Evolutionary conservation across 2,329 filamentous ascomycete genomes (phyloP), one percentile per base, ranked within the genome.

Genomic region (Trichothecium roseum): DNA sequence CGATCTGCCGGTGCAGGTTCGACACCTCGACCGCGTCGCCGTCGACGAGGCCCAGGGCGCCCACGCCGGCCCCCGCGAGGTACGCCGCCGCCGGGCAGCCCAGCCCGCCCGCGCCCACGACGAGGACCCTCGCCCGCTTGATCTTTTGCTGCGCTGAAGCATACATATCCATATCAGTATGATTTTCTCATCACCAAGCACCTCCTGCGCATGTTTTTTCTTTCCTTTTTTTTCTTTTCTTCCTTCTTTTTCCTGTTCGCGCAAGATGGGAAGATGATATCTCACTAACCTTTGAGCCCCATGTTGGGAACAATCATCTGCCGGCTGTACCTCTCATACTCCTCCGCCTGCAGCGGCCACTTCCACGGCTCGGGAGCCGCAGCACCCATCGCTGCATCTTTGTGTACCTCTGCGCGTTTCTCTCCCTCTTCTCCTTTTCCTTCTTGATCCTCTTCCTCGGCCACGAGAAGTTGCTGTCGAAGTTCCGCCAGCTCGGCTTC

Each of bases 41-140:
- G 53, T 98, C 91, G 17, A 91, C 74, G 7, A 98, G 64, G 0
- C 89, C 88, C 14, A 98, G 59, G 0, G 70, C 83, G 8, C 88
- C 87, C 1, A 95, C 72, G 1, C 91, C 91, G 2, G 91, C 84
- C 16, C 86, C 89, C 8, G 87, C 85, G 2, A 98, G 74, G 53
- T 98, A 98, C n/a, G 84, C 74, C 1, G 88, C 84, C 10, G 91
- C 87, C 9, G 91, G 91, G 53, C 86, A 96, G 9, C 91, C 91
- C 10, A 98, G 64, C 0, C 91, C 91, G 5, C 91, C 91, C 2
- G 84, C 80, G 9, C 91, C 91, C 17, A 98, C 72, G 32, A 98
- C 68, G 7, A 96, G 69, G 5, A 95, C 78, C 15, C 68, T 75
- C 1, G 84, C 68, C 1, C 68, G 63, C 48, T 77, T 81, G 13